These are phyloP conservation scores for Populus hybrid DNA, from an alignment of 441 rosid genomes.

Conservation along the genomic window DNA sequence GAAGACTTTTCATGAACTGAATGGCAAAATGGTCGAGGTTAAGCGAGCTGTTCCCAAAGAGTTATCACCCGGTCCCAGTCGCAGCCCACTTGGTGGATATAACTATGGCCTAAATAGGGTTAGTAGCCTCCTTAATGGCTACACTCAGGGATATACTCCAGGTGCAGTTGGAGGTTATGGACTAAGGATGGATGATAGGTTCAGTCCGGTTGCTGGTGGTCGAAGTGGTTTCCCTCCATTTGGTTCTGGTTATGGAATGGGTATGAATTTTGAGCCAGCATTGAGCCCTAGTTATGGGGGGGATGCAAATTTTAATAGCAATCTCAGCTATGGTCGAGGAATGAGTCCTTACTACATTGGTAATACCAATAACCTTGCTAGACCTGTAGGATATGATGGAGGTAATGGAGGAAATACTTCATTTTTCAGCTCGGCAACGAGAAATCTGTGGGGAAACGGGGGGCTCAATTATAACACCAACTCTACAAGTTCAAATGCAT, in stretches of 20 bases:
- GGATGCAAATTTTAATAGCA: constrained; percentile 52
- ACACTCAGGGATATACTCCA: constrained; percentile 75
- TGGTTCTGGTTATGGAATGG: constrained; percentile 67
- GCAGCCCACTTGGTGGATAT: constrained; percentile 79
- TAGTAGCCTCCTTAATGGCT: constrained; percentile 73
- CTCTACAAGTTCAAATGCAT: constrained; percentile 53
- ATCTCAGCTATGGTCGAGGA: constrained; percentile 70
- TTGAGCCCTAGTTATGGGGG: constrained; percentile 66
- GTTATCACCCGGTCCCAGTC: constrained; percentile 82
- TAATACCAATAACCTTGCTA: constrained; percentile 65
- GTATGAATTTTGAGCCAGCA: constrained; percentile 77
- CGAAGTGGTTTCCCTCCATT: constrained; percentile 74
- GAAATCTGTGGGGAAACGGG: constrained; percentile 88
- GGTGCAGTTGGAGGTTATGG: constrained; percentile 75
- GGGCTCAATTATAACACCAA: constrained; percentile 52
- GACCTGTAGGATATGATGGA: constrained; percentile 63
- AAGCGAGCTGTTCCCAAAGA: constrained; percentile 95
- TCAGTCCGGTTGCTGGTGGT: constrained; percentile 66
- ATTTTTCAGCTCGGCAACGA: constrained; percentile 73
- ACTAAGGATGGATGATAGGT: constrained; percentile 85
- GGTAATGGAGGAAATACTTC: constrained; percentile 60
- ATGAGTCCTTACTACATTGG: constrained; percentile 78
- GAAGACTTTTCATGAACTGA: constrained; percentile 86
- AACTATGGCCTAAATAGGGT: constrained; percentile 71
- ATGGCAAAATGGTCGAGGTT: constrained; percentile 87